Evolutionary conservation across 352 stramenopile genomes (phyloP), one percentile per base, ranked within the genome.

Genomic region (Thalassiosira livingstoniorum): DNA sequence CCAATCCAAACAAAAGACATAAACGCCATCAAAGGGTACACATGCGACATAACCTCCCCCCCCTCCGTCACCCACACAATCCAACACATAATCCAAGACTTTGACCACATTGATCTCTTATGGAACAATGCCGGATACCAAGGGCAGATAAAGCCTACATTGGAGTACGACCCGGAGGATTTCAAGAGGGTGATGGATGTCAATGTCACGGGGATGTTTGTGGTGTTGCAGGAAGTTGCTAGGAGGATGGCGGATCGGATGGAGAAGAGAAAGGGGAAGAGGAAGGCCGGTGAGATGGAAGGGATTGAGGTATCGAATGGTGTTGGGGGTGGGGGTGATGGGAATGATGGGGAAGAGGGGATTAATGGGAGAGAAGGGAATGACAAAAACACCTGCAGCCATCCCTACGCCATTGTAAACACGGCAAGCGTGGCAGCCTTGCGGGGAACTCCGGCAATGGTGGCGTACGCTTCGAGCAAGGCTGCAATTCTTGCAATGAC

Each of bases 61-160:
- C 27, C 60, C 0, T 78, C 75, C 65, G 89, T 95, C 0, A 32
- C 91, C 58, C 61, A 53, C 0, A 79, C 85, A 18, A 66, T 95
- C 0, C 47, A 87, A 65, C 51, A 31, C 2, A 82, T 91, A 35
- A 75, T 76, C 0, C 39, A 82, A 29, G 62, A 83, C 67, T 91
- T 94, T 42, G 84, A 77, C 29, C 21, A 43, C 29, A 93, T 95
- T 25, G 77, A 96, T 66, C 84, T 94, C 62, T 67, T 95, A 2
- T 96, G 92, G 92, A 96, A 95, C 70, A 96, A 96, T 81, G 92
- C 92, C n/a, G 92, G 92, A 0, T 96, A 96, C 79, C 92, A 96
- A 83, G 92, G 92, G 31, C 75, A 93, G 42, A 95, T 96, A 29
- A 90, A 86, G 42, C 90, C 91, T 10, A 93, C 90, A 10, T 79